phyloP scores from a whole-genome alignment of 23 red algal species.

The Chondrus crispus region DNA sequence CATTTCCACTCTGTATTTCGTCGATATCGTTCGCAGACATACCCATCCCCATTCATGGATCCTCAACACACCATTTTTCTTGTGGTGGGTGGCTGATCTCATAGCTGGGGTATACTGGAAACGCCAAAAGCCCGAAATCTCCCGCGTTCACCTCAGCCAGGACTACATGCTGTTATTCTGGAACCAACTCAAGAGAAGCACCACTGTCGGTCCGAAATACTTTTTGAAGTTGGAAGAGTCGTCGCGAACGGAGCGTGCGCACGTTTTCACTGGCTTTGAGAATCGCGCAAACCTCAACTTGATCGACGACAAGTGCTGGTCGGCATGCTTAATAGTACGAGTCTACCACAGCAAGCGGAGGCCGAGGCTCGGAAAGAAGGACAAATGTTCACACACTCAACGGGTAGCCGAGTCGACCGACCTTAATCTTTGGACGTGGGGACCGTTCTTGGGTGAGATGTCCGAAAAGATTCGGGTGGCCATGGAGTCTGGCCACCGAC shows the following conservation, averaged over 20 bases:
- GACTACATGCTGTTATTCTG: slow-evolving; percentile 5
- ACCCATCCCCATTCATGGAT: slow-evolving; percentile 41
- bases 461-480: not conserved
- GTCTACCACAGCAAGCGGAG: slow-evolving; percentile 13
- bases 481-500: not conserved
- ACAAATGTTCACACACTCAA: slow-evolving; percentile 36
- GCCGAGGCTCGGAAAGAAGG: slow-evolving; percentile 10
- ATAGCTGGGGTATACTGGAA: not conserved
- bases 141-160: not conserved
- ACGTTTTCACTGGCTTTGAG: slow-evolving; percentile 23
- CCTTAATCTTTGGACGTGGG: not conserved
- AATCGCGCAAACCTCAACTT: not conserved
- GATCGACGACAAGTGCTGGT: not conserved
- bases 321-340: not conserved
- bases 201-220: slow-evolving; percentile 4
- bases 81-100: slow-evolving; percentile 17
- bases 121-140: not conserved
- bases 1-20: slow-evolving; percentile 5
- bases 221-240: not conserved
- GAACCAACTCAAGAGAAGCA: not conserved
- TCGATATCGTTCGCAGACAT: slow-evolving; percentile 32
- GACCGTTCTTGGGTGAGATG: slow-evolving; percentile 16
- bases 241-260: slow-evolving; percentile 5
- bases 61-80: slow-evolving; percentile 30
- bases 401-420: slow-evolving; percentile 33